phyloP scores from a whole-genome alignment of 345 rosid genomes.

The Laguncularia racemosa region DNA sequence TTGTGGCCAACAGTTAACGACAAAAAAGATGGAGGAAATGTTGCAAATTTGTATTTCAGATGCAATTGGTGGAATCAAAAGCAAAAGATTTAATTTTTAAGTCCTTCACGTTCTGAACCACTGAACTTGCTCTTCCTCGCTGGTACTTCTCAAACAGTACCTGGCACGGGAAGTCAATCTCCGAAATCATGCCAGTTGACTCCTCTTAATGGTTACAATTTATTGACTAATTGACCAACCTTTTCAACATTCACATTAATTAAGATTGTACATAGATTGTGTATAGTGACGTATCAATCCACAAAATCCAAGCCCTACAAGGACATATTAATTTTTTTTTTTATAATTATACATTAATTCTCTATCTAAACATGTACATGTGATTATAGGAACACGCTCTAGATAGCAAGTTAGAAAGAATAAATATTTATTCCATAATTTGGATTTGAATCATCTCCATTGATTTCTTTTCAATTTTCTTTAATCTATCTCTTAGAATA shows the following conservation, averaged over 20 bases:
- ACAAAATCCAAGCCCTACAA: too few species aligned
- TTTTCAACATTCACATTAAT: slow-evolving; percentile 14
- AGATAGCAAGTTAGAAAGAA: too few species aligned
- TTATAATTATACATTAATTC: too few species aligned
- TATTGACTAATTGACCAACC: slow-evolving; percentile 17
- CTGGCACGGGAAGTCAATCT: slow-evolving; percentile 20
- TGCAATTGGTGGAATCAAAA: slow-evolving; percentile 5
- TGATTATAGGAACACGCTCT: too few species aligned
- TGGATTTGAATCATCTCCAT: too few species aligned
- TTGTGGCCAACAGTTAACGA: not conserved
- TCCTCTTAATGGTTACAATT: slow-evolving; percentile 19
- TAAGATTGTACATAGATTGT: not conserved
- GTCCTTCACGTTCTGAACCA: slow-evolving; percentile 11
- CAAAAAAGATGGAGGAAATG: slow-evolving; percentile 1
- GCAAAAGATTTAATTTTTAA: slow-evolving; percentile 11
- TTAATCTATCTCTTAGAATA: too few species aligned
- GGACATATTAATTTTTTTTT: too few species aligned
- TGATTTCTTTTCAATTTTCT: too few species aligned
- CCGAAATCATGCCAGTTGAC: slow-evolving; percentile 30
- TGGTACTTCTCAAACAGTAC: not conserved
- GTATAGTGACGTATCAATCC: too few species aligned
- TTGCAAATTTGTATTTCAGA: not conserved
- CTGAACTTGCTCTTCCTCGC: slow-evolving; percentile 18
- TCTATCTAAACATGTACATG: too few species aligned
- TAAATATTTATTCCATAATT: too few species aligned